Evolutionary conservation across 768 basidiomycete genomes (phyloP).

Genomic region (Mycena alexandri): DNA sequence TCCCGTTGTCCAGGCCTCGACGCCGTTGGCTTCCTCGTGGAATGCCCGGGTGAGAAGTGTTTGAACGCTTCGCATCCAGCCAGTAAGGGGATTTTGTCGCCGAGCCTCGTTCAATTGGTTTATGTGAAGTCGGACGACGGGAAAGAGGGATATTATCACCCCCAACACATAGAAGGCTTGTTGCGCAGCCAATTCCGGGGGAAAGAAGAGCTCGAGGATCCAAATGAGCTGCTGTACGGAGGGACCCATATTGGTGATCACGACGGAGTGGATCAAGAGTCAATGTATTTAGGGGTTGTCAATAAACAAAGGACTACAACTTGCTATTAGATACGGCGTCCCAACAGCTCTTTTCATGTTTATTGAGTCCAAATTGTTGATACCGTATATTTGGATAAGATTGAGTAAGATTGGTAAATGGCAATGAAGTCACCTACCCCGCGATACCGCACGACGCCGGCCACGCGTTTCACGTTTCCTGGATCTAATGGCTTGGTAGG

Average conservation of each 20-base stretch:
- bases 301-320: neutral
- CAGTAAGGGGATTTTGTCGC: slow-evolving; percentile 3
- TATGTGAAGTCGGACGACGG: slow-evolving; percentile 11
- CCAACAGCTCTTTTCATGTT: too few relatives aligned
- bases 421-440: too few relatives aligned
- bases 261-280: neutral
- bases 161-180: slow-evolving; percentile 13
- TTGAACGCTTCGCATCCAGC: slow-evolving; percentile 12
- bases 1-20: slow-evolving; percentile 10
- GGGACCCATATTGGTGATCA: neutral
- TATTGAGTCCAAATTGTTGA: too few relatives aligned
- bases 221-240: slow-evolving; percentile 3
- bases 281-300: too few relatives aligned
- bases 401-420: too few relatives aligned
- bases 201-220: slow-evolving; percentile 24
- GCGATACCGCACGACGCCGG: too few relatives aligned
- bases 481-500: too few relatives aligned
- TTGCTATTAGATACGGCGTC: too few relatives aligned
- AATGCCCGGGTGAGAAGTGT: slow-evolving; percentile 1
- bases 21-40: neutral
- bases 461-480: too few relatives aligned
- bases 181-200: slow-evolving; percentile 12
- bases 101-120: slow-evolving; percentile 17
- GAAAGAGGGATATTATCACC: slow-evolving; percentile 20
- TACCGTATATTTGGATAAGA: too few relatives aligned